A percentile compares a stretch with the other conserved stretches of the same genome.
Evolutionary conservation across 441 rosid genomes (phyloP).

Genomic region (Populus hybrid): DNA sequence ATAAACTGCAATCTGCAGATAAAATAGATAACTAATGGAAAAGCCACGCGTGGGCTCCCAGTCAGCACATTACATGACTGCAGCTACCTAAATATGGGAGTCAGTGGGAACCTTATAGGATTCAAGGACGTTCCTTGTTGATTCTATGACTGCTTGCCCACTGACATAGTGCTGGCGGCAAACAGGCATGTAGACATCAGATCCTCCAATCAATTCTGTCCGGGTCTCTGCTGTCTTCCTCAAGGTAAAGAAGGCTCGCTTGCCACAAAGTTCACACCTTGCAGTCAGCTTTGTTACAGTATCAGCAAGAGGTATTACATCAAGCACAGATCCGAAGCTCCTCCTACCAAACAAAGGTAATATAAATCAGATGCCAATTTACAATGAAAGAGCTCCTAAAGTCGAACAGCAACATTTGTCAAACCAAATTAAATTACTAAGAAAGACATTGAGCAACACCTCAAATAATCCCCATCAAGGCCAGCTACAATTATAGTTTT

Average conservation of each 20-base stretch:
- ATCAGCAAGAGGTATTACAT: slow-evolving; percentile 79
- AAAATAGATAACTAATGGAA: neutral
- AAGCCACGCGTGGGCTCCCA: neutral
- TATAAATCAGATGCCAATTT: neutral
- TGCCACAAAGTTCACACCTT: slow-evolving; percentile 75
- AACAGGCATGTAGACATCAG: slow-evolving; percentile 83
- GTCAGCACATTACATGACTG: slow-evolving; percentile 14
- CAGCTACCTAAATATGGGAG: slow-evolving; percentile 25
- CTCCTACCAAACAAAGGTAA: slow-evolving; percentile 40
- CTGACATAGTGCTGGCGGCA: slow-evolving; percentile 76
- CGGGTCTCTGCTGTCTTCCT: slow-evolving; percentile 55
- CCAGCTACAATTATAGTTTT: slow-evolving; percentile 76
- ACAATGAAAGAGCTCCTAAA: neutral
- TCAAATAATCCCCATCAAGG: slow-evolving; percentile 85
- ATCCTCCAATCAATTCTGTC: slow-evolving; percentile 79
- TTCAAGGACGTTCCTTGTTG: slow-evolving; percentile 33
- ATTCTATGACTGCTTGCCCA: slow-evolving; percentile 41
- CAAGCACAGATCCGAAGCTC: slow-evolving; percentile 79
- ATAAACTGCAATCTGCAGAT: neutral
- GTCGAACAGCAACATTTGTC: neutral
- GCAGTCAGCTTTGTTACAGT: slow-evolving; percentile 75
- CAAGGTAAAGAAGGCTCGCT: no score
- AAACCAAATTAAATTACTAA: neutral
- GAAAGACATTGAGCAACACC: slow-evolving; percentile 31
- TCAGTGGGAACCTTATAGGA: slow-evolving; percentile 29